These are phyloP conservation scores for Brettanomyces anomalus DNA, from an alignment of 805 yeast genomes.

Conservation along the genomic window DNA sequence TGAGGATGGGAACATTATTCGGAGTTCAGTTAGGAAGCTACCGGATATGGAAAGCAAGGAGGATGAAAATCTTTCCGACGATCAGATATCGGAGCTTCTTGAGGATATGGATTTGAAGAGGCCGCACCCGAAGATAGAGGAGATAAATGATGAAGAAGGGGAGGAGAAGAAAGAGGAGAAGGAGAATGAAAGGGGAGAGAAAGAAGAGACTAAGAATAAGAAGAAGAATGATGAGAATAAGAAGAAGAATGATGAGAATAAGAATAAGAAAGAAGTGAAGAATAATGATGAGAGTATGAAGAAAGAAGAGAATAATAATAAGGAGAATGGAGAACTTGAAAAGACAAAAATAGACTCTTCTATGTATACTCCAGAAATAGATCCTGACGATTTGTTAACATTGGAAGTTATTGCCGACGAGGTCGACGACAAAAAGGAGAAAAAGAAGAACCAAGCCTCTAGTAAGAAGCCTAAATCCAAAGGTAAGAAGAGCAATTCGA, in stretches of 20 bases:
- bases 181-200: too few relatives aligned
- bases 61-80: conserved; percentile 17
- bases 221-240: background rate
- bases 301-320: background rate
- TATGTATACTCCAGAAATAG: conserved; percentile 23
- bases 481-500: too few relatives aligned
- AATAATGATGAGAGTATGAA: background rate
- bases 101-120: conserved; percentile 27
- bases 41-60: conserved; percentile 10
- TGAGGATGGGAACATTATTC: conserved; percentile 62
- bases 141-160: background rate
- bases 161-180: background rate
- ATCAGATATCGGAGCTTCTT: conserved; percentile 24
- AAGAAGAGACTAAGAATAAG: background rate
- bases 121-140: conserved; percentile 1
- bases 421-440: conserved; percentile 17
- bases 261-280: background rate
- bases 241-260: background rate
- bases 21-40: conserved; percentile 29
- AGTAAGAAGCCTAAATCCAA: too few relatives aligned
- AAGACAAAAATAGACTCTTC: conserved; percentile 3
- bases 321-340: background rate
- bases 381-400: conserved; percentile 39
- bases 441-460: conserved; percentile 18
- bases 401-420: conserved; percentile 48